phyloP scores from a whole-genome alignment of 2,329 filamentous ascomycete species.

The Xylariales sp. region DNA sequence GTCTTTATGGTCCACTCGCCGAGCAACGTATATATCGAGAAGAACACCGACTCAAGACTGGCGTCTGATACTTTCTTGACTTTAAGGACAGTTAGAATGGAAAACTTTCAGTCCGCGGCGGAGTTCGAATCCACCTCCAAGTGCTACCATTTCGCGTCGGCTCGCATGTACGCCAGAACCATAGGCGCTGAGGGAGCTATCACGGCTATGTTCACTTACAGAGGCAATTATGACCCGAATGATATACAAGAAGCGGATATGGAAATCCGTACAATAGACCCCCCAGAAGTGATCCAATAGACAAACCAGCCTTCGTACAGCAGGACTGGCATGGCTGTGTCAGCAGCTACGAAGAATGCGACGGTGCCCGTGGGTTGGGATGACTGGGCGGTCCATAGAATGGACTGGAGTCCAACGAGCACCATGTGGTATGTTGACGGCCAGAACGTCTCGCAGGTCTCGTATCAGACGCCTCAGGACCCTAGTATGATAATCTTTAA shows the following conservation, averaged over 20 bases:
- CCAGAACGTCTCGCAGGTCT: conserved; percentile 42
- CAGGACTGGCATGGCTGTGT: conserved; percentile 32
- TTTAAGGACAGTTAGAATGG: conserved; percentile 40
- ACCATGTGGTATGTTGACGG: conserved; percentile 56
- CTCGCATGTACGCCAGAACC: conserved; percentile 48
- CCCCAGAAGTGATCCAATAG: conserved; percentile 43
- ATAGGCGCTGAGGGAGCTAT: conserved; percentile 42
- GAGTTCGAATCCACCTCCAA: conserved; percentile 38
- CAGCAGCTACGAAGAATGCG: conserved; percentile 39
- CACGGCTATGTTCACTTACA: conserved; percentile 50
- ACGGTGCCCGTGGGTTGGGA: conserved; percentile 44
- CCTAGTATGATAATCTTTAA: conserved; percentile 51
- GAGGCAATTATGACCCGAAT: conserved; percentile 27
- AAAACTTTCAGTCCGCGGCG: conserved; percentile 42
- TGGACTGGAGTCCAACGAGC: conserved; percentile 53
- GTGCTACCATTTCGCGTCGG: conserved; percentile 33
- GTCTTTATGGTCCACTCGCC: conserved; percentile 32
- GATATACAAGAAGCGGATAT: conserved; percentile 50
- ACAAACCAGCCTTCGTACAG: conserved; percentile 56
- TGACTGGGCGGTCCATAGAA: conserved; percentile 52
- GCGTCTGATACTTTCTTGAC: conserved; percentile 38
- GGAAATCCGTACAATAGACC: conserved; percentile 46
- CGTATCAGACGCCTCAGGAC: conserved; percentile 49
- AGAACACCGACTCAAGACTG: conserved; percentile 25
- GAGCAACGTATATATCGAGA: conserved; percentile 41